Evolutionary conservation across 495 filamentous ascomycete genomes (phyloP), one percentile per base, ranked within the genome.

Genomic region (Thermochaetoides thermophila): DNA sequence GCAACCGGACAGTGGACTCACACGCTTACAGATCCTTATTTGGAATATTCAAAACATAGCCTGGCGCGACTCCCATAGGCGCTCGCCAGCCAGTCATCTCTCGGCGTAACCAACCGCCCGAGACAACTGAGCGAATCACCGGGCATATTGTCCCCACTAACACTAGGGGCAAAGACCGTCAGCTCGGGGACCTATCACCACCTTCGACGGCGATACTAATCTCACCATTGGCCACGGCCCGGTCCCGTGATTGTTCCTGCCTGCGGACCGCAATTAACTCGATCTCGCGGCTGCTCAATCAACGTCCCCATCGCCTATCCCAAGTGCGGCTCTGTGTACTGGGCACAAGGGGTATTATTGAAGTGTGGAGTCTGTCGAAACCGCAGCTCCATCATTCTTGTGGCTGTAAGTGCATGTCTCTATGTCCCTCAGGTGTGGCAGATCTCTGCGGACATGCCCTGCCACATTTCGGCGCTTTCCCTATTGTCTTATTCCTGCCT

Each of bases 241-340:
- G 38, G 55, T 66, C 63, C 64, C 61, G 61, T 67, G 63, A 67
- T 61, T 57, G 40, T 48, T 39, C 25, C 44, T 39, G 37, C 44
- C 63, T 67, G 63, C 63, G 61, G 63, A 63, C 40, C 37, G 49
- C 54, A 48, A 58, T 59, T 60, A 45, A 48, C 47, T 45, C 39
- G 38, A 48, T 50, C 39, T 45, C 46, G 34, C 33, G 35, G 44
- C 37, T 49, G 49, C 34, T 57, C 58, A 60, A 61, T 61, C 53
- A 55, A 39, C 43, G 34, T 28, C 42, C 33, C 24, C 29, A 14
- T 16, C 42, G 12, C 29, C 19, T 35, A 29, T 34, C 37, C 42
- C 37, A 13, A 46, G 48, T 45, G 44, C 43, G 18, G 37, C 38
- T 43, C 39, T 34, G 28, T 31, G 32, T 26, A 24, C 33, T 29